Base-by-base conservation (phyloP, 352 stramenopile species). In the Pythium brassicae region DNA sequence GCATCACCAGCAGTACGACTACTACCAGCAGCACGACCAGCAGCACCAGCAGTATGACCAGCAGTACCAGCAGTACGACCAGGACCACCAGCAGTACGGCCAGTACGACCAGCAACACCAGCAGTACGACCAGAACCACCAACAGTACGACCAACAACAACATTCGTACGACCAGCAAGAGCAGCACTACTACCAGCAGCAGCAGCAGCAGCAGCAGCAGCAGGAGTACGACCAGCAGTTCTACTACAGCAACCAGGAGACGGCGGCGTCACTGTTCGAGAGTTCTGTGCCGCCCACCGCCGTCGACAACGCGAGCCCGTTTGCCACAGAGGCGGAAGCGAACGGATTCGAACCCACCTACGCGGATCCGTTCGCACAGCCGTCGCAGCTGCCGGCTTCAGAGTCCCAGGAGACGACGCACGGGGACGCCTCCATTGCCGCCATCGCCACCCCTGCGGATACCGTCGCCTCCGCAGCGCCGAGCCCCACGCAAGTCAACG, bases 401-500 rank as follows among this genome's bases (percentile, higher is more conserved):
- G 32, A 7, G 32, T 37, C 14, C 14, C 32, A 37, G 14, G 32
- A 7, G 32, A 37, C 32, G 32, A 37, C 32, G 32, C 46, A 39
- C 12, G 17, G 0, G 11, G 15, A 39, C 19, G 7, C 45, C n/a
- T n/a, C n/a, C n/a, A n/a, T n/a, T 32, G 25, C 26, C 9, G 17
- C 25, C 10, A 14, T 35, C 25, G 42, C 42, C 14, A 27, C 20
- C 4, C 8, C 42, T 26, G 42, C 7, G 8, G 20, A 11, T 12
- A 47, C 10, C 20, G 20, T 6, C 42, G n/a, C 15, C 6, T 47
- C 4, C 10, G 3, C 23, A 8, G 32, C 45, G 27, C 35, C 59
- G 10, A 73, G 60, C 27, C 57, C 51, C 46, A 58, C 35, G 34
- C 69, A 68, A 59, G 50, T 64, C 4, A 65, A 69, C 7, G 59